Conservation (phyloP, 2,329 filamentous ascomycete species). For the Pseudogymnoascus sp. region DNA sequence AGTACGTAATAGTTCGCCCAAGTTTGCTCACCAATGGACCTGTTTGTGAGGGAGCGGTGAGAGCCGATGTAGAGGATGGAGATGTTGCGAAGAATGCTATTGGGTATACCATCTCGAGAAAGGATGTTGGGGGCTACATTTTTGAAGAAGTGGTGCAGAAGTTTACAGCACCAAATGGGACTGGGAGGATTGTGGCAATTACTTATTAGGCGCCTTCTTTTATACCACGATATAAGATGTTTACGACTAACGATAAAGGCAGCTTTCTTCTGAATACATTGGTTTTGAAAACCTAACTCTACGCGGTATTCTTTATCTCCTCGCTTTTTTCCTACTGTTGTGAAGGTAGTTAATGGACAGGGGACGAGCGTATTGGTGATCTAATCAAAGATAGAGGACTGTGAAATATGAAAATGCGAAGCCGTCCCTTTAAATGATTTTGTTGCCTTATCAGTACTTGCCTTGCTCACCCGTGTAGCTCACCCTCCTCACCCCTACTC, state of each 20-base stretch:
- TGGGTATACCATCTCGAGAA: conserved; percentile 32
- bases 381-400: no score
- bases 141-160: conserved; percentile 19
- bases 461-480: no score
- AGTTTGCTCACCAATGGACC: conserved; percentile 30
- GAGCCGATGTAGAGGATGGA: conserved; percentile 14
- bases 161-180: neutral
- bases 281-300: no score
- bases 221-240: neutral
- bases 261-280: neutral
- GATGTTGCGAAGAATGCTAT: conserved; percentile 23
- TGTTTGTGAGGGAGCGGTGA: neutral
- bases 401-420: no score
- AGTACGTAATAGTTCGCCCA: conserved; percentile 22
- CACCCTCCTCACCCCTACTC: no score
- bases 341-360: no score
- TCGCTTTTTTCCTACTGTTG: no score
- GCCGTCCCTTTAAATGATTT: no score
- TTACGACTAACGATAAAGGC: neutral
- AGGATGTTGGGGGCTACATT: conserved; percentile 34
- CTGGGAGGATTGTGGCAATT: neutral
- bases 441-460: no score
- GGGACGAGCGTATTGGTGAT: no score
- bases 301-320: no score
- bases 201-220: neutral